Evolutionary conservation across 805 yeast genomes (phyloP), one percentile per base, ranked within the genome.

Genomic region (Saturnispora hagleri): DNA sequence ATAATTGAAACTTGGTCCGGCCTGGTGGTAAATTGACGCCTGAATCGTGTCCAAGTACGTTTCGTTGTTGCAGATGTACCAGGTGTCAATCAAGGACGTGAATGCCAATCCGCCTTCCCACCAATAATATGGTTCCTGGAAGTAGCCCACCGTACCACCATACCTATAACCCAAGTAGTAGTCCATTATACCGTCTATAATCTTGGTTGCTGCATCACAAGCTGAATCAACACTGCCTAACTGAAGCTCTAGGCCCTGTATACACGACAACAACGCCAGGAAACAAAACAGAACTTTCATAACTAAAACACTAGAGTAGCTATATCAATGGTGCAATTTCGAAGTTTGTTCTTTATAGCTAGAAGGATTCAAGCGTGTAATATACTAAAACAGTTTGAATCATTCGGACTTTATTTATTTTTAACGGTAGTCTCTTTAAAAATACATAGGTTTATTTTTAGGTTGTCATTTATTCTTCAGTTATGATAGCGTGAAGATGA

Each of bases 71-170:
- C 90, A 84, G 58, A 80, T 76, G 58, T 68, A 79, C 71, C 84
- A 76, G 63, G 81, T 85, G 65, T 89, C 96, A 35, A 90, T 63
- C 69, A 86, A 66, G 22, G 75, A 69, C 8, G 82, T 82, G 70
- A 75, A 74, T 1, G 85, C 89, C 47, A 86, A 89, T 57, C 95
- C 95, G 35, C 91, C 89, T 68, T 86, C 88, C 95, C 95, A 86
- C 95, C 95, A 86, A 69, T 86, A 86, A 72, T 86, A 86, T 2
- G 93, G 93, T 59, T 67, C 60, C 9, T 77, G 70, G 65, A 86
- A 83, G 83, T 79, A 74, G 27, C 95, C 95, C 18, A 84, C 70
- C 22, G 84, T 74, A 38, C 85, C 83, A 28, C 91, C 93, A 42
- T 71, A 65, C 31, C 75, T 69, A 26, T 65, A 60, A 26, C 93